Percentiles rank a stretch among this genome's conserved stretches.
Conservation (phyloP, 2,329 filamentous ascomycete genomes). For the Trichoderma lentiforme region DNA sequence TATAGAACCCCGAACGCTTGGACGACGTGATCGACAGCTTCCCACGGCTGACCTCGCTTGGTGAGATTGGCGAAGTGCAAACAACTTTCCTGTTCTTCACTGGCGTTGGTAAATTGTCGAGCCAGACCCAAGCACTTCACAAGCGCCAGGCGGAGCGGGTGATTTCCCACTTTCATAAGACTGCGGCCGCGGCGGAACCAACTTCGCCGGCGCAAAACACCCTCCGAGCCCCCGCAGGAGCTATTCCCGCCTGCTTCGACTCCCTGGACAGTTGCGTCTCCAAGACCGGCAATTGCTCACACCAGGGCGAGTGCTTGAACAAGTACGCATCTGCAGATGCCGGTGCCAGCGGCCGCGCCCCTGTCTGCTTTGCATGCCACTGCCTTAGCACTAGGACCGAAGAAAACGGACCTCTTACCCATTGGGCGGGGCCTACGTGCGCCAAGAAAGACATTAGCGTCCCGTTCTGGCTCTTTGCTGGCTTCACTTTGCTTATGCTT, state of each 20-base stretch:
- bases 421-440: constrained; percentile 84
- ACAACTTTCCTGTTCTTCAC: constrained; percentile 56
- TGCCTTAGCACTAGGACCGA: constrained; percentile 60
- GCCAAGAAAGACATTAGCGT: constrained; percentile 88
- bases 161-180: constrained; percentile 37
- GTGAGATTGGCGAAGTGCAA: constrained; percentile 51
- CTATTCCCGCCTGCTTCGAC: constrained; percentile 71
- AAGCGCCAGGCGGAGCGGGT: constrained; percentile 49
- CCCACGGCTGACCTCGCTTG: constrained; percentile 43
- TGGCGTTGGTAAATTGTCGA: constrained; percentile 38
- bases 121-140: constrained; percentile 42
- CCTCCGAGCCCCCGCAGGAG: constrained; percentile 35
- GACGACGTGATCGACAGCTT: constrained; percentile 44
- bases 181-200: constrained; percentile 24
- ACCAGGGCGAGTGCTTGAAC: constrained; percentile 73
- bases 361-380: constrained; percentile 72
- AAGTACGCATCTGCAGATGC: constrained; percentile 53
- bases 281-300: constrained; percentile 74
- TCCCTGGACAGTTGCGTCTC: constrained; percentile 65
- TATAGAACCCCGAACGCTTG: constrained; percentile 41
- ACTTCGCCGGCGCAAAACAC: constrained; percentile 30
- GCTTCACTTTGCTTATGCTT: constrained; percentile 68
- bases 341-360: constrained; percentile 36
- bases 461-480: constrained; percentile 82
- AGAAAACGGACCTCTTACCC: constrained; percentile 58